These are phyloP conservation scores for Microdochium nivale DNA, from an alignment of 2,329 filamentous ascomycete species.

Conservation along the genomic window DNA sequence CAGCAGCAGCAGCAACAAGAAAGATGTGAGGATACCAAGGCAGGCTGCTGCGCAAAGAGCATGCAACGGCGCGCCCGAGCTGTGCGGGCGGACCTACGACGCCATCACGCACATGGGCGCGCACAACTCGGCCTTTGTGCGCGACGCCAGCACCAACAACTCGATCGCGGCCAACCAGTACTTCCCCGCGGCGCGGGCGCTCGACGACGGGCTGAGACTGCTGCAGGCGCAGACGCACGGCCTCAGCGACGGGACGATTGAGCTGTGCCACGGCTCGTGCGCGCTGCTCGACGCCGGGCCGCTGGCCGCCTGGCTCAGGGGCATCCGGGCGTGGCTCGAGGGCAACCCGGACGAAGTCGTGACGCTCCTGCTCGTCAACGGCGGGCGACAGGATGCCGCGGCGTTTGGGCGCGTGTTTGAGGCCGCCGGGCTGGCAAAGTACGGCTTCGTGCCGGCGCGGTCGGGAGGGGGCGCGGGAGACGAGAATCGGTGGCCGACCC, in stretches of 20 bases:
- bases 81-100: conserved; percentile 65
- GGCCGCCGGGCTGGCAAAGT: conserved; percentile 48
- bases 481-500: conserved; percentile 56
- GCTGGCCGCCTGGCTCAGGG: conserved; percentile 52
- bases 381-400: conserved; percentile 45
- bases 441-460: conserved; percentile 46
- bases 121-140: conserved; percentile 65
- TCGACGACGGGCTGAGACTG: conserved; percentile 62
- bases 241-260: conserved; percentile 45
- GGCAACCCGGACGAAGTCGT: conserved; percentile 65
- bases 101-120: conserved; percentile 72
- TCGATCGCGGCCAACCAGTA: conserved; percentile 64
- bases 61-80: conserved; percentile 74
- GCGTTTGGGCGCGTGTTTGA: conserved; percentile 48
- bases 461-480: conserved; percentile 19
- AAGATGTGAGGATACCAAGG: background rate
- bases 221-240: conserved; percentile 66
- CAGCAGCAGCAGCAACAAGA: background rate
- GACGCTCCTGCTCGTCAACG: conserved; percentile 66
- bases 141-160: conserved; percentile 52
- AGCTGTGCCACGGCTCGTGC: conserved; percentile 65
- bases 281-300: conserved; percentile 59
- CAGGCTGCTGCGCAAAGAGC: conserved; percentile 20
- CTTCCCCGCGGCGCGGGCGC: conserved; percentile 62
- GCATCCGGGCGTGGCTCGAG: conserved; percentile 62